phyloP scores from a whole-genome alignment of 2,329 filamentous ascomycete species.

The Chalaropsis ovoidea region DNA sequence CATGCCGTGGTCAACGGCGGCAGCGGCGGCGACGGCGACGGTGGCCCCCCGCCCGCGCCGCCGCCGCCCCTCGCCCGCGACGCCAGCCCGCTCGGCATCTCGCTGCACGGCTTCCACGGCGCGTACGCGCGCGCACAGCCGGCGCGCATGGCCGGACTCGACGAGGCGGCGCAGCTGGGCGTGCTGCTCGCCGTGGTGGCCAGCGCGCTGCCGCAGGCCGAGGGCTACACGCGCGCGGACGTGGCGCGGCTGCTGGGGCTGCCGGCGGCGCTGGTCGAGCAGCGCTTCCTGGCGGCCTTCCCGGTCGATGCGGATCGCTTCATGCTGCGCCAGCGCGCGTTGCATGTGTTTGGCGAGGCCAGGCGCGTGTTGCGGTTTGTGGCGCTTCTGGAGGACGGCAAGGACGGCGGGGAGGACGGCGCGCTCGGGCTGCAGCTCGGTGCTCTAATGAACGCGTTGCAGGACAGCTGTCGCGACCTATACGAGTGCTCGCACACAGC shows the following conservation, averaged over 20 bases:
- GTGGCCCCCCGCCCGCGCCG: slow-evolving; percentile 30
- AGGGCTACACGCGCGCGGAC: slow-evolving; percentile 82
- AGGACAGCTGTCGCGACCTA: slow-evolving; percentile 71
- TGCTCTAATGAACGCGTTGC: slow-evolving; percentile 76
- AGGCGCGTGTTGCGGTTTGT: slow-evolving; percentile 77
- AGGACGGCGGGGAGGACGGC: slow-evolving; percentile 33
- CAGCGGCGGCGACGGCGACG: slow-evolving; percentile 34
- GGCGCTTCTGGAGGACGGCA: slow-evolving; percentile 52
- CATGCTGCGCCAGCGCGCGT: slow-evolving; percentile 73
- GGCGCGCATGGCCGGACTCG: slow-evolving; percentile 31
- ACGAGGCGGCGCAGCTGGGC: slow-evolving; percentile 27
- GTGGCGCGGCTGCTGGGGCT: slow-evolving; percentile 63
- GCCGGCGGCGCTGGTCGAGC: slow-evolving; percentile 59
- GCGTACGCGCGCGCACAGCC: slow-evolving; percentile 55
- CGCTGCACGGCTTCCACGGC: slow-evolving; percentile 77
- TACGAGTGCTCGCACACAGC: slow-evolving; percentile 92
- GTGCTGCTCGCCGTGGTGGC: slow-evolving; percentile 33
- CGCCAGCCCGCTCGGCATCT: slow-evolving; percentile 70
- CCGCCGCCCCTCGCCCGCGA: slow-evolving; percentile 53
- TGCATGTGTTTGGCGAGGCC: slow-evolving; percentile 87
- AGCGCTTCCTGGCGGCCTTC: slow-evolving; percentile 68
- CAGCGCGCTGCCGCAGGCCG: slow-evolving; percentile 61
- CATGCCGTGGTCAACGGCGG: slow-evolving; percentile 45
- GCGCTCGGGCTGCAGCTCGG: slow-evolving; percentile 56
- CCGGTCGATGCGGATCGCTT: slow-evolving; percentile 81